Evolutionary conservation across 139 green algal genomes (phyloP).

Genomic region (Edaphochlamys debaryana): DNA sequence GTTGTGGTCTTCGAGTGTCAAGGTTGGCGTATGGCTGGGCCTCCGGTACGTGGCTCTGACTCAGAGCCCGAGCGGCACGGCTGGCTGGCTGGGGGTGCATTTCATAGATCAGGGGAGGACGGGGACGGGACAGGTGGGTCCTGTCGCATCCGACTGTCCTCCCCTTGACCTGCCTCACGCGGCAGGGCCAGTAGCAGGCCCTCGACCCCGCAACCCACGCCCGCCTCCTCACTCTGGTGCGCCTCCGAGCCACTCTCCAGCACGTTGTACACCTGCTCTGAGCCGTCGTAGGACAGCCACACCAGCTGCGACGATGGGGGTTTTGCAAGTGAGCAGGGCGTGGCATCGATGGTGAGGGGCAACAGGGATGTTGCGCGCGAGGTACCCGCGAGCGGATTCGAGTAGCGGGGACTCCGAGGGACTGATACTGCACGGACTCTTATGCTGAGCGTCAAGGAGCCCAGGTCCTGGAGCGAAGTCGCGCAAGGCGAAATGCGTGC

Average conservation of each 20-base stretch:
- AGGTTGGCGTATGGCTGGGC: too few species aligned
- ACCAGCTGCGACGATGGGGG: constrained; percentile 2
- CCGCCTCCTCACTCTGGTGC: not conserved
- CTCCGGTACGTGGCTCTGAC: too few species aligned
- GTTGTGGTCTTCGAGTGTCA: not conserved
- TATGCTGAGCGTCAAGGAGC: not conserved
- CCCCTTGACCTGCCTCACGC: not conserved
- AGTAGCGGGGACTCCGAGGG: not conserved
- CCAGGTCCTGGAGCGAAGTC: not conserved
- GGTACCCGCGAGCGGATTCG: too few species aligned
- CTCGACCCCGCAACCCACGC: not conserved
- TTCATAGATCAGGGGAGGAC: too few species aligned
- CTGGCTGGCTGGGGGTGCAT: too few species aligned
- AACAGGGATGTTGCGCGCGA: not conserved
- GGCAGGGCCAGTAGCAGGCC: not conserved
- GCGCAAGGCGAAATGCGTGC: not conserved
- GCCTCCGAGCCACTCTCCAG: constrained; percentile 9
- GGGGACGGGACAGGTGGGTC: too few species aligned
- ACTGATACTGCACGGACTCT: not conserved
- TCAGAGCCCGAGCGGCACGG: too few species aligned
- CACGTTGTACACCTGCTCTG: constrained; percentile 39
- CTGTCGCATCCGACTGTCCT: too few species aligned
- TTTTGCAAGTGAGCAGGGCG: too few species aligned
- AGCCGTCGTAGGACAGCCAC: constrained; percentile 33
- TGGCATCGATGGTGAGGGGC: not conserved